Evolutionary conservation across 331 rosid species (phyloP), one percentile per base, ranked within the genome.

Genomic region (Spiraea crenata): DNA sequence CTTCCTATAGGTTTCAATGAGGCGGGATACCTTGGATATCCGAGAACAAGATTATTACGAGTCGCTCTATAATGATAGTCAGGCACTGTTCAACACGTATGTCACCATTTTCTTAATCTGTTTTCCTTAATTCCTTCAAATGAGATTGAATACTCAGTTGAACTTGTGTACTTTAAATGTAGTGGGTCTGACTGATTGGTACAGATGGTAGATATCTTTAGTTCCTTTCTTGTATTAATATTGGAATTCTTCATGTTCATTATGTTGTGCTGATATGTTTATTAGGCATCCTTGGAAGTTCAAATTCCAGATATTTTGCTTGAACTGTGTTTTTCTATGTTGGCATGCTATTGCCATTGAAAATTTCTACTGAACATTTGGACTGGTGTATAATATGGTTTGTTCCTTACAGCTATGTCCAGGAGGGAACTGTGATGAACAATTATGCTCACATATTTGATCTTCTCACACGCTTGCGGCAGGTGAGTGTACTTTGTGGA

Each of bases 361-460:
- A 35, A 17, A 46, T 7, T 48, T 3, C 47, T 34, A 65, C 55
- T 47, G 34, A 41, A 46, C 10, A 11, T 47, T 39, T 44, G 45
- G 8, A n/a, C 13, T 55, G 57, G 48, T 49, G 6, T 38, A 50
- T 57, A 45, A 58, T 39, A 50, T 56, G 39, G 4, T 35, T 56
- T 38, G 11, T 59, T 73, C 47, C 46, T 77, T 83, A 54, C 86
- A 93, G 97, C 55, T 93, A 89, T 78, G 81, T 91, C 1, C 73
- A 81, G 68, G 86, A 84, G 15, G 91, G 96, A 79, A 91, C 90
- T 47, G 48, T 88, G 71, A 73, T 78, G 79, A 84, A 89, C 69
- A 93, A 93, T 76, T 91, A 87, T 72, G 95, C 95, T 72, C 99
- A 91, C 86, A 86, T 91, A 82, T 93, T 93, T 86, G 99, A 91